A percentile compares a stretch with the other conserved stretches of the same genome.
Evolutionary conservation across 2,329 filamentous ascomycete genomes (phyloP).

Genomic region (Scolecobasidium constrictum): DNA sequence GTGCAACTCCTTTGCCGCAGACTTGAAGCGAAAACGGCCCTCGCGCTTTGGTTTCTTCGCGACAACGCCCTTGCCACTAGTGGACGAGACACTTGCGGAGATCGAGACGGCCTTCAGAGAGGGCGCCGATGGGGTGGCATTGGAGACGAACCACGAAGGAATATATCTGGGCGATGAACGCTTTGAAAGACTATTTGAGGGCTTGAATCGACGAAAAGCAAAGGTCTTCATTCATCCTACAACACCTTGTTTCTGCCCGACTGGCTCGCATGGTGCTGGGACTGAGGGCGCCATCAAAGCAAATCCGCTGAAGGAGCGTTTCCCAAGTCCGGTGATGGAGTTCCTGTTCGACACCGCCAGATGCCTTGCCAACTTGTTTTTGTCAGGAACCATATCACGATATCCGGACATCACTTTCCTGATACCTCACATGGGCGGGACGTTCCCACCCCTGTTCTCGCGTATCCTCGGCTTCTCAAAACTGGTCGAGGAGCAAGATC

Average conservation of each 20-base stretch:
- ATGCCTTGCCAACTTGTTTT: conserved; percentile 37
- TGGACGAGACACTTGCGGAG: conserved; percentile 36
- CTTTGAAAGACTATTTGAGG: conserved; percentile 37
- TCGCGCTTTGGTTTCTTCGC: conserved; percentile 43
- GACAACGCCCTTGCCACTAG: conserved; percentile 40
- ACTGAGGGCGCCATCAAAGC: conserved; percentile 12
- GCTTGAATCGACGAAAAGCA: conserved; percentile 34
- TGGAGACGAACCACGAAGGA: conserved; percentile 44
- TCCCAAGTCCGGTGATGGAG: conserved; percentile 36
- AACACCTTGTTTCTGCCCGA: conserved; percentile 30
- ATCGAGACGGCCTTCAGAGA: conserved; percentile 32
- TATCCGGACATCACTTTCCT: conserved; percentile 38
- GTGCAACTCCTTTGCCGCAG: conserved; percentile 30
- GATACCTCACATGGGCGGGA: conserved; percentile 38
- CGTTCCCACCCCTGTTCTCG: conserved; percentile 32
- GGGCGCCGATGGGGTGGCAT: conserved; percentile 39
- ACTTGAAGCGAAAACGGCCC: conserved; percentile 25
- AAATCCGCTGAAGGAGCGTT: conserved; percentile 23
- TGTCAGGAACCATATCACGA: conserved; percentile 33
- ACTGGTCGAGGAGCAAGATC: conserved; percentile 17
- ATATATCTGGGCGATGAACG: conserved; percentile 38
- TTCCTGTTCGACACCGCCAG: conserved; percentile 45
- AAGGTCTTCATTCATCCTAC: conserved; percentile 47
- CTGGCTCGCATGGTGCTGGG: conserved; percentile 5
- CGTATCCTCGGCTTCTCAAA: conserved; percentile 30